phyloP scores from a whole-genome alignment of 805 yeast species.

The Saccharomycopsis babjevae region DNA sequence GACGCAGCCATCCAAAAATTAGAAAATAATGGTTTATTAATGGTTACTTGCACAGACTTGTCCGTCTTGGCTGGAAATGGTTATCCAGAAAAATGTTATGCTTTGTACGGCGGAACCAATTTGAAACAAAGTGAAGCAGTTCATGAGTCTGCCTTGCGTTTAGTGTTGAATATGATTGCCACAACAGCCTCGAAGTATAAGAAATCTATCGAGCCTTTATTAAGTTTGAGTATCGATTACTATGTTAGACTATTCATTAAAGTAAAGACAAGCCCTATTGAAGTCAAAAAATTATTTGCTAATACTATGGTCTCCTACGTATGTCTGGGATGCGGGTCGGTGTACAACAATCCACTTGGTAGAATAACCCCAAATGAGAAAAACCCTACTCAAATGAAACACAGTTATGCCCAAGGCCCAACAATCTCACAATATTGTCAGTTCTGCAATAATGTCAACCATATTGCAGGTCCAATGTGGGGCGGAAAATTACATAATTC shows the following conservation, averaged over 20 bases:
- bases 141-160: constrained; percentile 86
- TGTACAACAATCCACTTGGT: constrained; percentile 67
- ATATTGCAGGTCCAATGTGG: constrained; percentile 96
- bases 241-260: constrained; percentile 80
- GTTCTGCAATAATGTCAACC: constrained; percentile 58
- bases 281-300: constrained; percentile 70
- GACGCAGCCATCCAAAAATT: constrained; percentile 83
- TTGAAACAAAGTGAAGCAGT: constrained; percentile 69
- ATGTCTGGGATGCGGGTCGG: constrained; percentile 82
- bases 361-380: constrained; percentile 34
- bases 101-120: constrained; percentile 88
- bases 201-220: constrained; percentile 74
- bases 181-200: constrained; percentile 85
- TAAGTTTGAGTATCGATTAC: constrained; percentile 82
- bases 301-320: constrained; percentile 69
- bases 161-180: constrained; percentile 68
- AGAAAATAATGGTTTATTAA: constrained; percentile 72
- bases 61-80: constrained; percentile 94
- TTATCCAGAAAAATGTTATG: constrained; percentile 94
- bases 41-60: constrained; percentile 93
- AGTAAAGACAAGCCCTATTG: constrained; percentile 67
- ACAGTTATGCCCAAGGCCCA: constrained; percentile 56
- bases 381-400: constrained; percentile 31
- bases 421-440: constrained; percentile 52
- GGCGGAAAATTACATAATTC: constrained; percentile 66